Conservation (phyloP, 176 grass and related monocot species). For the Microstegium vimineum region DNA sequence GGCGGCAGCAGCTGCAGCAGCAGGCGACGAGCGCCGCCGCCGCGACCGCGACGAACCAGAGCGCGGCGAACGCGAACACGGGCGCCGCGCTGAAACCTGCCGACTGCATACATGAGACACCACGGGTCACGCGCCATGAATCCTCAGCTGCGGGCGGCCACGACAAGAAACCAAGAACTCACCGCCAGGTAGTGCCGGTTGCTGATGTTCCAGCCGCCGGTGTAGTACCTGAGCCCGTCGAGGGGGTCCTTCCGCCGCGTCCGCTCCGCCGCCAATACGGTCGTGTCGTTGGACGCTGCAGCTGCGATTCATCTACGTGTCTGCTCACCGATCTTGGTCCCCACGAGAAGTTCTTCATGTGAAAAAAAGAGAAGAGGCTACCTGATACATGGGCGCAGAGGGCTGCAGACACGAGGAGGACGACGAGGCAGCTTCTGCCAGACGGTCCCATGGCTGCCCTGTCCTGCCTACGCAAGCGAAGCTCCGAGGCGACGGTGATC, state of each 20-base stretch:
- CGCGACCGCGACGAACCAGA: conserved; percentile 58
- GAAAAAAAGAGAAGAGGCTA: background rate
- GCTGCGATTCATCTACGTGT: background rate
- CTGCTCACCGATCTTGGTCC: background rate
- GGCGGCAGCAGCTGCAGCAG: conserved; percentile 32
- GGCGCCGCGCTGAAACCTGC: conserved; percentile 70
- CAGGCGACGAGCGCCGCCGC: conserved; percentile 31
- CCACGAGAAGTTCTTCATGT: background rate
- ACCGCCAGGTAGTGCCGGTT: conserved; percentile 73
- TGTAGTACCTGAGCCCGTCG: conserved; percentile 59
- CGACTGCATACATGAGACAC: conserved; percentile 47
- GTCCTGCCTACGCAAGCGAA: background rate
- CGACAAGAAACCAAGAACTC: conserved; percentile 5
- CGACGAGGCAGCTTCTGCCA: background rate
- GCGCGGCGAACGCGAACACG: conserved; percentile 41
- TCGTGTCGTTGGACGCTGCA: background rate
- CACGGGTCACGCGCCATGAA: background rate
- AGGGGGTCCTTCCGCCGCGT: conserved; percentile 80
- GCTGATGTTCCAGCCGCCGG: conserved; percentile 92
- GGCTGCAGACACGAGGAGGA: conserved; percentile 17
- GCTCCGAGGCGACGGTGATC: background rate
- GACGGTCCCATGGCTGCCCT: conserved; percentile 6
- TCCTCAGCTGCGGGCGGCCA: background rate
- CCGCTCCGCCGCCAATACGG: conserved; percentile 52
- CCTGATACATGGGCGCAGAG: conserved; percentile 6